Evolutionary conservation across 1,139 yeast genomes (phyloP).

Genomic region (Arxiozyma slooffiae): DNA sequence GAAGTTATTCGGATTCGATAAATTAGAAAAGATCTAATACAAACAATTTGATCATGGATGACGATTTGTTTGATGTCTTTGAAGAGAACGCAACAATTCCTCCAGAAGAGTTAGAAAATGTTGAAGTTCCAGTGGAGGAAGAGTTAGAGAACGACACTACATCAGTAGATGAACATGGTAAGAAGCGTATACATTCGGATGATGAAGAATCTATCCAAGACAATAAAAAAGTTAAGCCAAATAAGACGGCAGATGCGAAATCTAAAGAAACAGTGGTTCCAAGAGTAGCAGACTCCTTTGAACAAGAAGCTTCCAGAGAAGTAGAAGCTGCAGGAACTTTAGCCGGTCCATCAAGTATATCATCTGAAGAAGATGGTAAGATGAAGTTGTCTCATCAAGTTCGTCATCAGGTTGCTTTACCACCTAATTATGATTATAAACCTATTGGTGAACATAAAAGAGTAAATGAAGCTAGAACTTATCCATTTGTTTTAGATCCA

Average conservation of each 20-base stretch:
- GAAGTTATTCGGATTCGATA: neutral
- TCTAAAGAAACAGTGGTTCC: slow-evolving; percentile 40
- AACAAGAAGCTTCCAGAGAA: slow-evolving; percentile 83
- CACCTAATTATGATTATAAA: slow-evolving; percentile 76
- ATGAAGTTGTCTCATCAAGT: slow-evolving; percentile 83
- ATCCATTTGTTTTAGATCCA: slow-evolving; percentile 89
- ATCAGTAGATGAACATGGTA: slow-evolving; percentile 8
- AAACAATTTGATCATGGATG: slow-evolving; percentile 10
- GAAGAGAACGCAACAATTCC: slow-evolving; percentile 42
- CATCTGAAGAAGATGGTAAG: slow-evolving; percentile 38
- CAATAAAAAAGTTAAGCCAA: slow-evolving; percentile 19
- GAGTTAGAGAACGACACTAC: slow-evolving; percentile 10
- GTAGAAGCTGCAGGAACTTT: slow-evolving; percentile 74
- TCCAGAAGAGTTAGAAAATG: slow-evolving; percentile 22
- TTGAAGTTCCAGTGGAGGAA: slow-evolving; percentile 14
- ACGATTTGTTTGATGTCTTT: slow-evolving; percentile 60
- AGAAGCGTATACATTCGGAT: slow-evolving; percentile 11
- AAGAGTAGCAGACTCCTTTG: slow-evolving; percentile 79
- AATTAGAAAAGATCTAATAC: neutral
- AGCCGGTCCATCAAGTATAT: slow-evolving; percentile 30
- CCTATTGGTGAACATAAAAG: slow-evolving; percentile 85
- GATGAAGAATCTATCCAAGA: slow-evolving; percentile 4
- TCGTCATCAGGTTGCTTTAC: slow-evolving; percentile 94
- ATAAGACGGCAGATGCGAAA: slow-evolving; percentile 31
- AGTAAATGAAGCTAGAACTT: slow-evolving; percentile 64